Conservation (phyloP, 164 flowering plant species). For the Macadamia tetraphylla region DNA sequence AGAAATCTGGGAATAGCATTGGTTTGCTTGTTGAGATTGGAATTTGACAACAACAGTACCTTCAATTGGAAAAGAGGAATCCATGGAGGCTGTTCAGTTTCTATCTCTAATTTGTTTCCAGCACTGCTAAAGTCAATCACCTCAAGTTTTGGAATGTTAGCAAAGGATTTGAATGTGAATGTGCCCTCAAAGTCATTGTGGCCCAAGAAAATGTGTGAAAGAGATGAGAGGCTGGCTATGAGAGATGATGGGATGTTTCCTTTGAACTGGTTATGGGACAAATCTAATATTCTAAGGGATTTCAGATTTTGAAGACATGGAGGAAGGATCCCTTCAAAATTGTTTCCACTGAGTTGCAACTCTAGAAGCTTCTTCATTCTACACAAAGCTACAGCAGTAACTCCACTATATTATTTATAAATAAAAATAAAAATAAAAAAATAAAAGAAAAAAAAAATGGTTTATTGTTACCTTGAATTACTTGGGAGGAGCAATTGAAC, state of each 20-base stretch:
- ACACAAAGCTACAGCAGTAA: conserved; percentile 4
- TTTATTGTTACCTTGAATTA: background rate
- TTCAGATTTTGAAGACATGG: conserved; percentile 8
- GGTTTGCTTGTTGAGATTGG: background rate
- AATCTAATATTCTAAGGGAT: conserved; percentile 3
- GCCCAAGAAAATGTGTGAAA: conserved; percentile 1
- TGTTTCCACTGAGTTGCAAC: background rate
- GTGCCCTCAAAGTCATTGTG: conserved; percentile 5
- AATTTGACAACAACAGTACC: conserved; percentile 1
- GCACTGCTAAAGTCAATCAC: background rate
- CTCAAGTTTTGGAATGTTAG: conserved; percentile 6
- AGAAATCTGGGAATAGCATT: background rate
- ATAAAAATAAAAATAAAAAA: too few species aligned
- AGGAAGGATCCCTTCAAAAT: background rate
- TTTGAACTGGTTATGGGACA: conserved; percentile 1
- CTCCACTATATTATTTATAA: too few species aligned
- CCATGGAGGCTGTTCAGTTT: conserved; percentile 1
- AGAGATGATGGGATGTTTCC: background rate
- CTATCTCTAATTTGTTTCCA: background rate
- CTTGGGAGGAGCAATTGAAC: background rate
- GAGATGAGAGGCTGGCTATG: conserved; percentile 4
- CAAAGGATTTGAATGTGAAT: background rate
- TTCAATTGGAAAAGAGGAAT: conserved; percentile 9
- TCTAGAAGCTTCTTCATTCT: conserved; percentile 7
- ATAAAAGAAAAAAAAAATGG: too few species aligned